Evolutionary conservation across 257 asterid genomes (phyloP).

Genomic region (Catharanthus roseus): DNA sequence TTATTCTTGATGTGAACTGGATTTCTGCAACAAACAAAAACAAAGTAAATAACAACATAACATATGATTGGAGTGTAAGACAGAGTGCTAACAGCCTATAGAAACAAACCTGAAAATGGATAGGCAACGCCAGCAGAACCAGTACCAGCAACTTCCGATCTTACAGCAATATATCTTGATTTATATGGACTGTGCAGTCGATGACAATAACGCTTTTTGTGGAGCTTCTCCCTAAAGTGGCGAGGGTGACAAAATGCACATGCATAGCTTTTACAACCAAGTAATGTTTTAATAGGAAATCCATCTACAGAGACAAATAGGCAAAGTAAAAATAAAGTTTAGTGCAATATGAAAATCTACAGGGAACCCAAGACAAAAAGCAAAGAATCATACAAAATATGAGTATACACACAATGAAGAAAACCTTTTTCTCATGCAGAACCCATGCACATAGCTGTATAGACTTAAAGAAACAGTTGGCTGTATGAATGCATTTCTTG

Average conservation of each 20-base stretch:
- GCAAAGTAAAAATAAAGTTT: not conserved
- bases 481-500: not conserved
- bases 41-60: slow-evolving; percentile 10
- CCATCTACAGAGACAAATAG: slow-evolving; percentile 26
- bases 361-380: not conserved
- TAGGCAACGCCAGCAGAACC: slow-evolving; percentile 57
- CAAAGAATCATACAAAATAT: not conserved
- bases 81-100: not conserved
- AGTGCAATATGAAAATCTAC: not conserved
- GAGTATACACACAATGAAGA: too few relatives aligned
- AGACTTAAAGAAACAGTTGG: not conserved
- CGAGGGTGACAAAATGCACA: slow-evolving; percentile 31
- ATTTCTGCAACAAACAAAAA: slow-evolving; percentile 44
- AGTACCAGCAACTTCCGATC: slow-evolving; percentile 67
- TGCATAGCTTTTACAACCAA: slow-evolving; percentile 21
- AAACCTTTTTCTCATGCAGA: not conserved
- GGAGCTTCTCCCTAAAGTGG: slow-evolving; percentile 25
- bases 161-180: slow-evolving; percentile 44
- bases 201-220: slow-evolving; percentile 21
- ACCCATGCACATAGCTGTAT: not conserved
- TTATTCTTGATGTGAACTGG: slow-evolving; percentile 49
- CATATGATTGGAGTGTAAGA: not conserved
- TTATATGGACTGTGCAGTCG: slow-evolving; percentile 25
- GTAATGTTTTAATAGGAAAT: slow-evolving; percentile 23
- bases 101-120: slow-evolving; percentile 58